Evolutionary conservation across 2,329 filamentous ascomycete species (phyloP).

Genomic region (Neoscytalidium dimidiatum): DNA sequence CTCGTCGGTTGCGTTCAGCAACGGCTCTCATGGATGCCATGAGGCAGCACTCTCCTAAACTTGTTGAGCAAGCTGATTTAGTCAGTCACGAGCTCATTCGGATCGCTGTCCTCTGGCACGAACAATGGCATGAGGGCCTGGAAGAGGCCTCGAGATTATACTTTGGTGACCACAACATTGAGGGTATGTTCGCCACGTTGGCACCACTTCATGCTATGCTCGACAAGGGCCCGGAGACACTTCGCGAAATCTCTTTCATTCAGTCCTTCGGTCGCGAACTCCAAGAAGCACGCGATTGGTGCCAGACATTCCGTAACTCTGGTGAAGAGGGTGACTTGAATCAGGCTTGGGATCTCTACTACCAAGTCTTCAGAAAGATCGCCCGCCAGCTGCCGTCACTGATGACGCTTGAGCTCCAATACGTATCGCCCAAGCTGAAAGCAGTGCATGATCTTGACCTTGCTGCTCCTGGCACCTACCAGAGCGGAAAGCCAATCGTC

Average conservation of each 20-base stretch:
- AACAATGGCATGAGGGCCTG: slow-evolving; percentile 96
- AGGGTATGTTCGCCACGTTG: slow-evolving; percentile 93
- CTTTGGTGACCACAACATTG: slow-evolving; percentile 96
- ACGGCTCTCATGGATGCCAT: slow-evolving; percentile 97
- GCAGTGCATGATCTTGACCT: slow-evolving; percentile 83
- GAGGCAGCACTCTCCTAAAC: slow-evolving; percentile 86
- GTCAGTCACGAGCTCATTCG: slow-evolving; percentile 97
- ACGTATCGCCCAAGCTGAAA: slow-evolving; percentile 93
- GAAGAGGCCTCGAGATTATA: slow-evolving; percentile 96
- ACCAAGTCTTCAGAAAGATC: slow-evolving; percentile 96
- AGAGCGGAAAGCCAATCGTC: slow-evolving; percentile 76
- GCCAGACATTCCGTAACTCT: slow-evolving; percentile 85
- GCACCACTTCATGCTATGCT: slow-evolving; percentile 89
- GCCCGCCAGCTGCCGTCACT: slow-evolving; percentile 89
- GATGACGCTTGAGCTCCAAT: slow-evolving; percentile 89
- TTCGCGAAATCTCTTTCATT: slow-evolving; percentile 94
- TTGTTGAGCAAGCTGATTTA: slow-evolving; percentile 93
- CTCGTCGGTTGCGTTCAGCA: slow-evolving; percentile 82
- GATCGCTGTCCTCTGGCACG: slow-evolving; percentile 96
- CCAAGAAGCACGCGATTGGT: slow-evolving; percentile 94
- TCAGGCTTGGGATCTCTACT: slow-evolving; percentile 98
- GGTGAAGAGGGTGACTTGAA: slow-evolving; percentile 92
- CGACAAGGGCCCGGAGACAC: slow-evolving; percentile 85
- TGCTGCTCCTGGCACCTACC: slow-evolving; percentile 93
- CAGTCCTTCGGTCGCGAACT: slow-evolving; percentile 96